These are phyloP conservation scores for Aspergillus avenaceus DNA, from an alignment of 495 filamentous ascomycete genomes.

Conservation along the genomic window DNA sequence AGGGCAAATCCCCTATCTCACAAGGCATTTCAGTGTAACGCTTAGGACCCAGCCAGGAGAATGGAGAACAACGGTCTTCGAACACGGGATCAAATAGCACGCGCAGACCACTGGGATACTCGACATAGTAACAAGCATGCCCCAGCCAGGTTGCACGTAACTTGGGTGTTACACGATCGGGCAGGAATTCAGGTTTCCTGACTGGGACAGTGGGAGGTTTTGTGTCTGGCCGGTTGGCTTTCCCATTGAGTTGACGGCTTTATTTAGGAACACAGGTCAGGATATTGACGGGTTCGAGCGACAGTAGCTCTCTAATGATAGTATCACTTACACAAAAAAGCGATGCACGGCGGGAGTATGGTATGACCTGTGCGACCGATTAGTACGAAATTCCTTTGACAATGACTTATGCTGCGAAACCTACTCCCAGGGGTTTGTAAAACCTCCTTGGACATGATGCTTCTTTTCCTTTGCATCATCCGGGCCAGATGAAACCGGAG, in stretches of 20 bases:
- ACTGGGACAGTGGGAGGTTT: slow-evolving; percentile 65
- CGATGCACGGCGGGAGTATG: neutral
- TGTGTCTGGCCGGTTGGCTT: slow-evolving; percentile 56
- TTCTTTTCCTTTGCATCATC: slow-evolving; percentile 50
- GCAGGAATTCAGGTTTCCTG: slow-evolving; percentile 65
- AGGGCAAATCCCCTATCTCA: slow-evolving; percentile 71
- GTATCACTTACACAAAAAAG: neutral
- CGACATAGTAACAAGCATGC: slow-evolving; percentile 90
- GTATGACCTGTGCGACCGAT: slow-evolving; percentile 10
- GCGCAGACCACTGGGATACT: slow-evolving; percentile 83
- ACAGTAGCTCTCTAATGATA: neutral
- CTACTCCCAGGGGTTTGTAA: slow-evolving; percentile 57
- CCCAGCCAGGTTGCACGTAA: slow-evolving; percentile 95
- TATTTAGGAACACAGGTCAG: neutral
- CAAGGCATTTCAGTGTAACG: slow-evolving; percentile 80
- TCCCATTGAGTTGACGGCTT: slow-evolving; percentile 56
- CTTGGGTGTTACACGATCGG: slow-evolving; percentile 47
- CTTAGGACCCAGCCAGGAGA: slow-evolving; percentile 69
- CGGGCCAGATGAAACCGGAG: slow-evolving; percentile 42
- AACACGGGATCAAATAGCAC: slow-evolving; percentile 97
- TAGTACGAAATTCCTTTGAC: neutral
- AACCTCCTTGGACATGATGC: slow-evolving; percentile 59
- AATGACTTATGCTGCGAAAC: slow-evolving; percentile 4
- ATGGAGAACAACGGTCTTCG: slow-evolving; percentile 77
- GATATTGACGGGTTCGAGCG: neutral